Conservation (phyloP, 345 rosid species). For the Isatis tinctoria region DNA sequence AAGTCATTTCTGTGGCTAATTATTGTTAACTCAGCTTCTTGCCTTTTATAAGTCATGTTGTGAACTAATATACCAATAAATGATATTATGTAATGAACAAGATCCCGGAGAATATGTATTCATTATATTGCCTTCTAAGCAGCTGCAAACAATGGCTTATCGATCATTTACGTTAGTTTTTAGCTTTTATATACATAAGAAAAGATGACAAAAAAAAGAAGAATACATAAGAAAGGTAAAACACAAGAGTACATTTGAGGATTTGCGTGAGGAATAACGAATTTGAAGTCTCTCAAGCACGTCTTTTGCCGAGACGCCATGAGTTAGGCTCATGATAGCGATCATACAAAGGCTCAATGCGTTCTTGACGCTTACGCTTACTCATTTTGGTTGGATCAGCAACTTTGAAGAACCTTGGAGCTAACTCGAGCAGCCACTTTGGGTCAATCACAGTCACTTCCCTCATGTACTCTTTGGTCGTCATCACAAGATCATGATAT, state of each 20-base stretch:
- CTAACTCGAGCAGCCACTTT: conserved; percentile 86
- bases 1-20: not conserved
- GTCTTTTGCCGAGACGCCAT: conserved; percentile 80
- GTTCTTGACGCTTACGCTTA: conserved; percentile 87
- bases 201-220: no score
- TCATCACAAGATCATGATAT: conserved; percentile 91
- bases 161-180: conserved; percentile 1
- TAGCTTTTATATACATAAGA: no score
- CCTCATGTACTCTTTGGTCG: conserved; percentile 88
- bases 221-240: not conserved
- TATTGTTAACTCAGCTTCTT: not conserved
- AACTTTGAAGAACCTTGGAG: conserved; percentile 86
- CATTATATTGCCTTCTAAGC: no score
- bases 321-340: conserved; percentile 90
- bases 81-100: not conserved
- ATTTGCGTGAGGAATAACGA: not conserved
- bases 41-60: not conserved
- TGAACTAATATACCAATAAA: not conserved
- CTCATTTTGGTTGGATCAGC: conserved; percentile 86
- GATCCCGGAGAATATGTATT: not conserved
- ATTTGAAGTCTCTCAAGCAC: conserved; percentile 45
- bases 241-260: not conserved
- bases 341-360: conserved; percentile 71
- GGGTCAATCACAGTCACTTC: conserved; percentile 88
- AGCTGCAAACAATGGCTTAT: not conserved